A percentile compares a stretch with the other conserved stretches of the same genome.
These are phyloP conservation scores for Delonix regia DNA, from an alignment of 306 rosid species.

Conservation along the genomic window DNA sequence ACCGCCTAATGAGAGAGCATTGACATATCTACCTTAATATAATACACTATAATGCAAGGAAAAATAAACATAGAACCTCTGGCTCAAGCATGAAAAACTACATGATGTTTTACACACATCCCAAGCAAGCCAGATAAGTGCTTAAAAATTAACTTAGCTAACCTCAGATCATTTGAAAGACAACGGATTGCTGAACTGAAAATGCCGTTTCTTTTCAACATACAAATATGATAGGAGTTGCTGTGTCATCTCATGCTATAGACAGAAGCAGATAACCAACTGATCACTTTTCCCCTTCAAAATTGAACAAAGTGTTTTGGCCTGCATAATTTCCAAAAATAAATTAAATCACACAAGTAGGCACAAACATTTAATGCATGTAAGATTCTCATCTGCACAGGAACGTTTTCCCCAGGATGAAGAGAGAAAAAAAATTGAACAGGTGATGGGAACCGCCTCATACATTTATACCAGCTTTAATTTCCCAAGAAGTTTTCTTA, in stretches of 20 bases:
- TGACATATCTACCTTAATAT: background rate
- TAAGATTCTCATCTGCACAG: background rate
- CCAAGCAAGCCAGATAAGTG: constrained; percentile 4
- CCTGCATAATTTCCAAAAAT: constrained; percentile 54
- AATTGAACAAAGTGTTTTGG: constrained; percentile 52
- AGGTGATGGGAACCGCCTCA: background rate
- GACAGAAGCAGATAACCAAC: constrained; percentile 20
- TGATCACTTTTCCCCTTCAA: constrained; percentile 49
- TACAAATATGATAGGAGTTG: background rate
- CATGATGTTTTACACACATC: constrained; percentile 5
- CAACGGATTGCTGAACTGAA: background rate
- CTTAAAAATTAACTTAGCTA: constrained; percentile 11
- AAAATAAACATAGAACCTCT: background rate
- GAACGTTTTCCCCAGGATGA: background rate
- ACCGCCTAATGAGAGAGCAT: background rate
- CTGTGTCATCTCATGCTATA: constrained; percentile 5
- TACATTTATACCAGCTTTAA: constrained; percentile 7
- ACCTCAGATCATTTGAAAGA: constrained; percentile 29
- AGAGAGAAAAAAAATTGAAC: background rate
- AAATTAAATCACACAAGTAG: background rate
- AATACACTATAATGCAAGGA: background rate
- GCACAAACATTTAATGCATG: constrained; percentile 15
- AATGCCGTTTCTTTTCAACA: constrained; percentile 25
- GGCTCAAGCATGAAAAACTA: constrained; percentile 12
- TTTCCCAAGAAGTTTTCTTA: constrained; percentile 9